These are phyloP conservation scores for Hypoxylon sp. DNA, from an alignment of 2,329 filamentous ascomycete genomes.

Conservation along the genomic window DNA sequence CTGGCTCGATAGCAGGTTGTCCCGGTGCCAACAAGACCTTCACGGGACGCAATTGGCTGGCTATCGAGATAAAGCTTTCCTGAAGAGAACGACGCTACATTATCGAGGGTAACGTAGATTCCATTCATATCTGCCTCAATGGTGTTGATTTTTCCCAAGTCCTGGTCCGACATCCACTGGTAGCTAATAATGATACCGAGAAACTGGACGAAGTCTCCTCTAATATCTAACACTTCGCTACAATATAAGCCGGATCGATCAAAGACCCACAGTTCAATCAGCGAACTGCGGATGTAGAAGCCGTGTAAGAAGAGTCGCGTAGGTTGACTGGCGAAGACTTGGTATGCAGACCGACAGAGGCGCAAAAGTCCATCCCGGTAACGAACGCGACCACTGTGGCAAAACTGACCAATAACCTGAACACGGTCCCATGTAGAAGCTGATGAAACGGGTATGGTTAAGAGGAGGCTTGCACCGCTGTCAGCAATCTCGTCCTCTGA, in stretches of 20 bases:
- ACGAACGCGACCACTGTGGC: constrained; percentile 11
- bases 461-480: constrained; percentile 37
- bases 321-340: constrained; percentile 54
- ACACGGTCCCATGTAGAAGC: constrained; percentile 41
- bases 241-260: constrained; percentile 57
- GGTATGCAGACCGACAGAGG: constrained; percentile 43
- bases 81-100: constrained; percentile 32
- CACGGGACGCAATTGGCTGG: constrained; percentile 49
- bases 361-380: constrained; percentile 45
- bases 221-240: constrained; percentile 53
- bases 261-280: constrained; percentile 57
- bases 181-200: constrained; percentile 53
- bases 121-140: constrained; percentile 49
- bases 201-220: constrained; percentile 51
- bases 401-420: constrained; percentile 47
- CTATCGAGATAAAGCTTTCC: constrained; percentile 53
- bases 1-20: constrained; percentile 55
- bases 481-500: constrained; percentile 16
- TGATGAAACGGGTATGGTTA: constrained; percentile 30
- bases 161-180: constrained; percentile 51
- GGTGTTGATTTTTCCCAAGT: constrained; percentile 50
- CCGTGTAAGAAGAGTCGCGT: constrained; percentile 57
- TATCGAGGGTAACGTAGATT: constrained; percentile 38
- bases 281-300: constrained; percentile 55
- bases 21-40: constrained; percentile 51